Conservation (phyloP, 73 alveolate species). For the Uronychia setigera region DNA sequence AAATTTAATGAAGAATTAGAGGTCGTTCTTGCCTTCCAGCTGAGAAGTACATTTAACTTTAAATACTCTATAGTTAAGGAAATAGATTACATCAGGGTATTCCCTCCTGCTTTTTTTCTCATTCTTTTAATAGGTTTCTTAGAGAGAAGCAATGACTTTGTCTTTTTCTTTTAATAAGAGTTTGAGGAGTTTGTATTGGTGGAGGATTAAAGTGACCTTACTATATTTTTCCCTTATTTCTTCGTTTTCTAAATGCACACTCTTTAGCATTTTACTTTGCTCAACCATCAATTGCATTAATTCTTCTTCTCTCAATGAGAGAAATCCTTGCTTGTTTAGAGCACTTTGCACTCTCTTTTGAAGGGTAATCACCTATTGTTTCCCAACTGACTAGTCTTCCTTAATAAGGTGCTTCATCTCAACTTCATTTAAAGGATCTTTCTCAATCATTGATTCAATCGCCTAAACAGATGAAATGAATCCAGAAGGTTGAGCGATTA, state of each 20-base stretch:
- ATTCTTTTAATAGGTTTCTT: neutral
- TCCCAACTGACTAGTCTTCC: neutral
- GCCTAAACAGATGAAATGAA: too few species aligned
- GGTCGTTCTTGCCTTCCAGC: neutral
- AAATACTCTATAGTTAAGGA: too few species aligned
- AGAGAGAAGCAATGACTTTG: neutral
- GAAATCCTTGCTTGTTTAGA: neutral
- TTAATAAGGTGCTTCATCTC: neutral
- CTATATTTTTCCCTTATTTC: neutral
- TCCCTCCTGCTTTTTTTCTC: neutral
- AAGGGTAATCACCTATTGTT: neutral
- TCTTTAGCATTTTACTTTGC: neutral
- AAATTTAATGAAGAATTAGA: too few species aligned
- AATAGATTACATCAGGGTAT: too few species aligned
- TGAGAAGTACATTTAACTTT: neutral
- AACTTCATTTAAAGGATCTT: neutral
- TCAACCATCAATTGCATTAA: neutral
- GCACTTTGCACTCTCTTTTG: neutral
- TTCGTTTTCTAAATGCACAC: neutral
- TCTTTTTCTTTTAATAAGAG: neutral
- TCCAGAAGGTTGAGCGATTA: too few species aligned
- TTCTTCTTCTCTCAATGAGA: neutral
- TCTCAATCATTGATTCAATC: too few species aligned
- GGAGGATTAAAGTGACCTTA: neutral
- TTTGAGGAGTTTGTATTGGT: neutral